phyloP scores from a whole-genome alignment of 495 filamentous ascomycete genomes.

The Ascodesmis nigricans region DNA sequence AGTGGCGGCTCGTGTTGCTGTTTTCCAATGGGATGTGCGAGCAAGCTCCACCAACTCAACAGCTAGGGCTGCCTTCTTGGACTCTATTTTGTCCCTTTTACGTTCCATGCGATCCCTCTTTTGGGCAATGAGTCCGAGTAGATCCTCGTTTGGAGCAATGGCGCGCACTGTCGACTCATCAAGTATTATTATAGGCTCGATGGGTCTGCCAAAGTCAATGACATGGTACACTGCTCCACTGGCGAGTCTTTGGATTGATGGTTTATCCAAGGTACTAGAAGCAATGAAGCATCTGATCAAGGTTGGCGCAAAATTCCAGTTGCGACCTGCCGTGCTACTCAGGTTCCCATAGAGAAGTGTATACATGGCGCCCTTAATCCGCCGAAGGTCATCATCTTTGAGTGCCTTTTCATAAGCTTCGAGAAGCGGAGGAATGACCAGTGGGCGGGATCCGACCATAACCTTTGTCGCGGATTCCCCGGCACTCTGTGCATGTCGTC shows the following conservation, averaged over 20 bases:
- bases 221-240: slow-evolving; percentile 60
- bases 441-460: slow-evolving; percentile 58
- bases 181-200: slow-evolving; percentile 72
- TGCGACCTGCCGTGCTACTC: slow-evolving; percentile 61
- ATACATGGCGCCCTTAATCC: slow-evolving; percentile 86
- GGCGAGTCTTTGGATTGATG: slow-evolving; percentile 79
- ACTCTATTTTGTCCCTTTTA: slow-evolving; percentile 53
- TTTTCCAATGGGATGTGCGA: slow-evolving; percentile 78
- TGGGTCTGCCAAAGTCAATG: slow-evolving; percentile 69
- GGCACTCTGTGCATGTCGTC: slow-evolving; percentile 74
- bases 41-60: slow-evolving; percentile 59
- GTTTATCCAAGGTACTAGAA: slow-evolving; percentile 72
- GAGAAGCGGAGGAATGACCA: slow-evolving; percentile 75
- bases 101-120: slow-evolving; percentile 47
- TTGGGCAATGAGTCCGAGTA: slow-evolving; percentile 37
- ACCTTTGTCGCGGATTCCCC: slow-evolving; percentile 87
- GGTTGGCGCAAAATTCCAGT: slow-evolving; percentile 80
- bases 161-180: slow-evolving; percentile 46
- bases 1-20: slow-evolving; percentile 65
- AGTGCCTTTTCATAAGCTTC: slow-evolving; percentile 61
- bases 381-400: slow-evolving; percentile 55
- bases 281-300: slow-evolving; percentile 75
- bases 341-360: slow-evolving; percentile 73
- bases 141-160: slow-evolving; percentile 50
- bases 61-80: slow-evolving; percentile 59